Percentiles rank a stretch among this genome's conserved stretches.
phyloP scores from a whole-genome alignment of 306 rosid species.

The Malus fusca region DNA sequence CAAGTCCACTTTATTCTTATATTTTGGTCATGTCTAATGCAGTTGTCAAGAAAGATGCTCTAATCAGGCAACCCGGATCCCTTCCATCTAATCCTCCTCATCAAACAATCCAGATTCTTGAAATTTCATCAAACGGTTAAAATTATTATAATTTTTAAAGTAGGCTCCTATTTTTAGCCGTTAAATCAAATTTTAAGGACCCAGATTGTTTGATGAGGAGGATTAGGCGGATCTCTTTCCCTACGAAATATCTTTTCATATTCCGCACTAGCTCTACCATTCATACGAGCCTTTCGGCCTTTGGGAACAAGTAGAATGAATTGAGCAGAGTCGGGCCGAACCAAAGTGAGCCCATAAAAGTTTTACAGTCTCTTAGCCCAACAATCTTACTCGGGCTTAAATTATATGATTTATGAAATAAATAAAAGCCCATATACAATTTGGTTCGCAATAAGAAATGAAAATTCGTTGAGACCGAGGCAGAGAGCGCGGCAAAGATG shows the following conservation, averaged over 20 bases:
- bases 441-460: neutral
- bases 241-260: too few relatives aligned
- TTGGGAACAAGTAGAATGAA: neutral
- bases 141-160: too few relatives aligned
- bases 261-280: too few relatives aligned
- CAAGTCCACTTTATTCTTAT: too few relatives aligned
- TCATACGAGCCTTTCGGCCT: neutral
- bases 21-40: too few relatives aligned
- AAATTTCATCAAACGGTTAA: too few relatives aligned
- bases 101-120: rapidly evolving
- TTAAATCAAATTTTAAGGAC: too few relatives aligned
- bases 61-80: too few relatives aligned
- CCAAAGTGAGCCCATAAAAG: neutral
- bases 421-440: neutral
- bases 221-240: too few relatives aligned
- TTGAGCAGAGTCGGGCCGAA: neutral
- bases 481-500: slow-evolving; percentile 29
- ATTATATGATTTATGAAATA: neutral
- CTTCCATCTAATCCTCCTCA: rapidly evolving
- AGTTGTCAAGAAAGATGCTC: too few relatives aligned
- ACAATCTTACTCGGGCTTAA: neutral
- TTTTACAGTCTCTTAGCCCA: neutral
- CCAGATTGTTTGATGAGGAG: too few relatives aligned
- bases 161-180: rapidly evolving
- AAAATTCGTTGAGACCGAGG: neutral